Conservation (phyloP, 176 grass and related monocot species). For the Guadua angustifolia region DNA sequence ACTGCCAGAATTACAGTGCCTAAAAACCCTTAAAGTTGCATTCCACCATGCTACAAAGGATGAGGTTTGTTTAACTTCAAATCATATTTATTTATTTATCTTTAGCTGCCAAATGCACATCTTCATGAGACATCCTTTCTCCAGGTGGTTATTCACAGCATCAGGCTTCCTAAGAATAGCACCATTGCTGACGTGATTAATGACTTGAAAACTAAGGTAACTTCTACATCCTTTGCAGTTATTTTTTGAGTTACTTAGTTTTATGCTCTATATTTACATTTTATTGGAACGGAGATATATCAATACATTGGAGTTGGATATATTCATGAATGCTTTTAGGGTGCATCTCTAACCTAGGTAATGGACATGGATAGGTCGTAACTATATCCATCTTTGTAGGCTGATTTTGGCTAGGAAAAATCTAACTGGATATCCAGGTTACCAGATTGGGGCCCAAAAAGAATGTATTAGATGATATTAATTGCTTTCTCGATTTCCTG, state of each 20-base stretch:
- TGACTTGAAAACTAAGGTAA: slow-evolving; percentile 90
- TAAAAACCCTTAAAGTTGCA: slow-evolving; percentile 96
- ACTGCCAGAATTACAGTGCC: slow-evolving; percentile 85
- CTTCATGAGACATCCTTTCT: slow-evolving; percentile 40
- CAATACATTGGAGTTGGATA: slow-evolving; percentile 1
- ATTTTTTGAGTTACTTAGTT: slow-evolving; percentile 17
- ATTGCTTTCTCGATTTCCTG: background rate
- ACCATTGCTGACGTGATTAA: slow-evolving; percentile 83
- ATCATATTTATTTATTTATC: slow-evolving; percentile 28
- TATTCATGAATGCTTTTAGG: background rate
- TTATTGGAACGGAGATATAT: slow-evolving; percentile 2
- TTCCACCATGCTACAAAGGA: slow-evolving; percentile 94
- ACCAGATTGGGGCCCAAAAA: background rate
- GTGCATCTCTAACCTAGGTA: slow-evolving; percentile 6
- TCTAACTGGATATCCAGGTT: slow-evolving; percentile 1
- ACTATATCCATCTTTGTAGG: slow-evolving; percentile 1
- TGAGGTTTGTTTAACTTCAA: slow-evolving; percentile 66
- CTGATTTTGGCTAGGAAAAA: slow-evolving; percentile 16
- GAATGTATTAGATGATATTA: slow-evolving; percentile 4
- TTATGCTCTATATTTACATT: background rate
- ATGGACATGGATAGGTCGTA: background rate
- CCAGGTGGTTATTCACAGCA: slow-evolving; percentile 82
- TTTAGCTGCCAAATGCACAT: slow-evolving; percentile 35
- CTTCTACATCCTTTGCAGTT: slow-evolving; percentile 1
- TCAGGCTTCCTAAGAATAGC: slow-evolving; percentile 93